A percentile compares a stretch with the other conserved stretches of the same genome.
Evolutionary conservation across 495 filamentous ascomycete species (phyloP).

Genomic region (Aeminium ludgeri): DNA sequence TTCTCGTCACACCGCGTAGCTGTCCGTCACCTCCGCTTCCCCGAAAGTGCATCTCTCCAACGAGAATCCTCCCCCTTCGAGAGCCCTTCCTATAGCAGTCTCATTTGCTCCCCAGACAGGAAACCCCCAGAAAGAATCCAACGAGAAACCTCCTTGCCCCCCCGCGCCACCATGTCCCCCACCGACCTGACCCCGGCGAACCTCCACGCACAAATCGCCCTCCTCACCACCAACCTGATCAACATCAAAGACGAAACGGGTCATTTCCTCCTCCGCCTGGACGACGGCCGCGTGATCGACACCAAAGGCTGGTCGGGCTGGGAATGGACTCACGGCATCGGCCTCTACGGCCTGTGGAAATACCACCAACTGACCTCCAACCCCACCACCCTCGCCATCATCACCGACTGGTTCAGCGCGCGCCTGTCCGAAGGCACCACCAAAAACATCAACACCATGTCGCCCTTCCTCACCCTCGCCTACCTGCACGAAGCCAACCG

Average conservation of each 20-base stretch:
- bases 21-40: too few species aligned
- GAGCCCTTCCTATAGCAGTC: too few species aligned
- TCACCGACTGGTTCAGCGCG: conserved; percentile 49
- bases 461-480: conserved; percentile 51
- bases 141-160: too few species aligned
- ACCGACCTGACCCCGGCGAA: conserved; percentile 4
- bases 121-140: neutral
- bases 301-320: conserved; percentile 64
- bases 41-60: too few species aligned
- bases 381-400: conserved; percentile 33
- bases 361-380: conserved; percentile 52
- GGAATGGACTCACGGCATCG: conserved; percentile 72
- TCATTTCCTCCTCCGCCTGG: conserved; percentile 46
- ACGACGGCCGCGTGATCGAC: conserved; percentile 57
- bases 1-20: too few species aligned
- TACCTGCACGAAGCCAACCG: conserved; percentile 51
- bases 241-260: conserved; percentile 55
- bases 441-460: conserved; percentile 74
- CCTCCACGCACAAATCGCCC: conserved; percentile 38
- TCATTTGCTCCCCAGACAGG: too few species aligned
- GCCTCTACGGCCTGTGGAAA: conserved; percentile 61
- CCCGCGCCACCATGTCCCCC: too few species aligned
- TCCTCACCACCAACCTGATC: conserved; percentile 48
- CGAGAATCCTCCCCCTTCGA: too few species aligned
- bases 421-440: conserved; percentile 52